Evolutionary conservation across 768 basidiomycete genomes (phyloP).

Genomic region (Jaapia argillacea): DNA sequence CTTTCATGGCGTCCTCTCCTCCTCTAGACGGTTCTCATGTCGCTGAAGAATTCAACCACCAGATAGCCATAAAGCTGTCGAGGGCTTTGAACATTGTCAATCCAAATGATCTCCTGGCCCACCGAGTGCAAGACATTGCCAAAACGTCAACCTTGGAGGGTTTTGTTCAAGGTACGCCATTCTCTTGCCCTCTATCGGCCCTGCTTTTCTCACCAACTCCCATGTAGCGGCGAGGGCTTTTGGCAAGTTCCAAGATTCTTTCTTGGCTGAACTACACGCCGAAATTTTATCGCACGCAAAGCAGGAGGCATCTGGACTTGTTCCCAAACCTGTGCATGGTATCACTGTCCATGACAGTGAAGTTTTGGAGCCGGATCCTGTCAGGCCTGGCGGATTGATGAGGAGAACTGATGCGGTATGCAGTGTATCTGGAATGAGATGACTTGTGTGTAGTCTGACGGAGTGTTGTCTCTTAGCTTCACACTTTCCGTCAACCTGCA

Average conservation of each 20-base stretch:
- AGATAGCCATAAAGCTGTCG: constrained; percentile 71
- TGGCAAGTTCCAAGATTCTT: constrained; percentile 78
- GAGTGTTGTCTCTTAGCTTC: no score
- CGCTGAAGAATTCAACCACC: constrained; percentile 46
- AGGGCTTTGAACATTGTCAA: constrained; percentile 70
- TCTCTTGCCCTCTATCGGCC: not conserved
- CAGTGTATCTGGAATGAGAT: constrained; percentile 16
- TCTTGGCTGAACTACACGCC: constrained; percentile 68
- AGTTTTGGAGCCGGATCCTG: constrained; percentile 71
- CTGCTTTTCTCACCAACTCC: not conserved
- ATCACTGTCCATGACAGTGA: constrained; percentile 76
- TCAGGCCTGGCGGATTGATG: constrained; percentile 71
- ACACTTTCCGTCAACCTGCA: constrained; percentile 72
- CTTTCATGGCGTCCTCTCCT: not conserved
- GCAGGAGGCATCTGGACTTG: constrained; percentile 44
- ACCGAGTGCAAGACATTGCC: constrained; percentile 72
- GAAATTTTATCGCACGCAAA: constrained; percentile 67
- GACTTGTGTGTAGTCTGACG: no score
- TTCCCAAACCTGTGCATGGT: constrained; percentile 51
- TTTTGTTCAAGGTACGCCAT: constrained; percentile 52
- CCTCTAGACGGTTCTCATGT: not conserved
- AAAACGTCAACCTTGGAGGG: constrained; percentile 51
- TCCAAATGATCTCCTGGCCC: constrained; percentile 76
- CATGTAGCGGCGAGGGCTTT: constrained; percentile 62
- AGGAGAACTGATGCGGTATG: constrained; percentile 50